These are phyloP conservation scores for Cryphonectria naterciae DNA, from an alignment of 2,329 filamentous ascomycete species.

Conservation along the genomic window DNA sequence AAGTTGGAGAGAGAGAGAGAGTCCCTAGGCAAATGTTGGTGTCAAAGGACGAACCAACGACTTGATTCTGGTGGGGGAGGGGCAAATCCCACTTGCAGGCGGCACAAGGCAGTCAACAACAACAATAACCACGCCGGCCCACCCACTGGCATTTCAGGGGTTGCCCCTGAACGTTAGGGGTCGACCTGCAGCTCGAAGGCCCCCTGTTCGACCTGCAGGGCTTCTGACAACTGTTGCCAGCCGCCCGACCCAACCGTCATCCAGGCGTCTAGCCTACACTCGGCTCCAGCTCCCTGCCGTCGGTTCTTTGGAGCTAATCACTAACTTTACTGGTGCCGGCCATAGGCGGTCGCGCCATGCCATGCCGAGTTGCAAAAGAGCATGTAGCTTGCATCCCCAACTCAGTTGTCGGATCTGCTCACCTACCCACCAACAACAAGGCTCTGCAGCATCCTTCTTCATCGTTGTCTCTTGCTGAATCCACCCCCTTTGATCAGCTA, in stretches of 20 bases:
- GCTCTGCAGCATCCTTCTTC: not conserved
- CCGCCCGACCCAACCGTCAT: not conserved
- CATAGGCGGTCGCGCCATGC: constrained; percentile 18
- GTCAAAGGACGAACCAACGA: not conserved
- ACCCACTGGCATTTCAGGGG: constrained; percentile 21
- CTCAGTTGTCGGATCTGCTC: not conserved
- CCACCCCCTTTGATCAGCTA: not conserved
- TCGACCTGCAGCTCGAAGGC: not conserved
- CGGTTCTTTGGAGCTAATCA: not conserved
- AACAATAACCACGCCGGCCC: not conserved
- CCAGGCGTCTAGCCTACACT: not conserved
- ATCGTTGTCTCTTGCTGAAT: not conserved
- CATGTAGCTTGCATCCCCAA: constrained; percentile 1
- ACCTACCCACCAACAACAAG: not conserved
- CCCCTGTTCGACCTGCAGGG: not conserved
- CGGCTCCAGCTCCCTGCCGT: constrained; percentile 2
- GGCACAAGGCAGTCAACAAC: constrained; percentile 14
- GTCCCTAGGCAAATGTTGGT: constrained; percentile 1
- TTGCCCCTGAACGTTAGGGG: constrained; percentile 23
- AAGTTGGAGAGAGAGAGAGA: not conserved
- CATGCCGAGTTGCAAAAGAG: not conserved
- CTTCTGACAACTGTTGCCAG: constrained; percentile 23
- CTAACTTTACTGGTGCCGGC: not conserved
- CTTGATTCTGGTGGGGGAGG: constrained; percentile 29
- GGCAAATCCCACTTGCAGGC: constrained; percentile 18